phyloP scores from a whole-genome alignment of 2,329 filamentous ascomycete species.

The Blastomyces gilchristii region DNA sequence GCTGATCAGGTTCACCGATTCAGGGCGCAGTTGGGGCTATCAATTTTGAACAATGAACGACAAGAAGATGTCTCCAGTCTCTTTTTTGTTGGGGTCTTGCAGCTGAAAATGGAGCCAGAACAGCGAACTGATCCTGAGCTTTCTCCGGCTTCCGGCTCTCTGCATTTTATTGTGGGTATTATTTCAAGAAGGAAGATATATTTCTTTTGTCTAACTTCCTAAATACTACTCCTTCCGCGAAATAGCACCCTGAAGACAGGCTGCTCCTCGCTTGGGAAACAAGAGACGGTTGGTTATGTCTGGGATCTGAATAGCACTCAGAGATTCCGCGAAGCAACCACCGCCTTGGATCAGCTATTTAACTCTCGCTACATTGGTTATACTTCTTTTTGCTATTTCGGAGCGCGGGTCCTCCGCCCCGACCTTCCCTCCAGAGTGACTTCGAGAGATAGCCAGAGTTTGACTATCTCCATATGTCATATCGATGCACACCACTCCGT shows the following conservation, averaged over 20 bases:
- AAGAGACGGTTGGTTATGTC: background rate
- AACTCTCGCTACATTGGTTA: background rate
- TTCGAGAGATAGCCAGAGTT: background rate
- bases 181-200: background rate
- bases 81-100: background rate
- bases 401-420: background rate
- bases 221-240: background rate
- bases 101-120: background rate
- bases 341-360: background rate
- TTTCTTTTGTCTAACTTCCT: background rate
- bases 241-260: background rate
- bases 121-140: background rate
- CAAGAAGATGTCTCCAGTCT: background rate
- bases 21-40: background rate
- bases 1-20: background rate
- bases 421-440: background rate
- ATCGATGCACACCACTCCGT: background rate
- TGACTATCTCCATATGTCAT: background rate
- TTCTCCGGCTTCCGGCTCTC: background rate
- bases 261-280: background rate
- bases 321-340: background rate
- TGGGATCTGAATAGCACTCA: background rate
- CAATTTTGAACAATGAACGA: background rate
- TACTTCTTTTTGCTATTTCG: background rate
- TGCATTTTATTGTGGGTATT: background rate